Base-by-base conservation (phyloP, 164 flowering plant species). In the Aristolochia contorta region DNA sequence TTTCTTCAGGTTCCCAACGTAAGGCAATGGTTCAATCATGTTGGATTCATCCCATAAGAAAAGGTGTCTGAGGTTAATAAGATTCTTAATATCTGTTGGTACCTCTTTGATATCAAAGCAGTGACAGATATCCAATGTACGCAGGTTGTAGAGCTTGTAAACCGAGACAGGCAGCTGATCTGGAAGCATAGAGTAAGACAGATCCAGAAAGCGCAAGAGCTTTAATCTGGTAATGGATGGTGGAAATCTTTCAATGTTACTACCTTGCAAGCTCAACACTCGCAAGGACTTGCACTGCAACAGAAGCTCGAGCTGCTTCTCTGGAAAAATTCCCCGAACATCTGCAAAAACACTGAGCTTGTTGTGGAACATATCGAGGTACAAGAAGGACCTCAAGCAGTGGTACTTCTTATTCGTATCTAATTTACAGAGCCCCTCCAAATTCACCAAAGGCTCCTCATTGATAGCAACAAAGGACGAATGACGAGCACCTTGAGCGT, bases 141-240 rank as follows among this genome's bases (percentile, higher is more conserved):
- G 54, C 19, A 61, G 46, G 32, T 57, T 60, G 27, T 22, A 25
- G 33, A 65, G 24, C 1, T 12, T 50, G 13, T 22, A 16, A 3
- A 57, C 46, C 0, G 69, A 57, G 7, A 50, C 46, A 6, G 69
- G 73, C 4, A 70, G 58, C 19, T n/a, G n/a, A n/a, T 16, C 14
- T 33, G n/a, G 15, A 12, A 63, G 19, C 13, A 33, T 15, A 57
- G 46, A 41, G 15, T 20, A 0, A 3, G 69, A 65, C 32, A 65
- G 55, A 24, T 60, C 52, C 9, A 70, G 65, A n/a, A 43, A 56
- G 16, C 65, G 21, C 15, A 70, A 19, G 52, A 65, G 61, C 9
- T 54, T 37, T 59, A 65, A 52, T 16, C 52, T 57, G 41, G 62
- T 25, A 8, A 70, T 57, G 2, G 65, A 24, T 21, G 27, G 19